These are phyloP conservation scores for Sugiyamaella novakii DNA, from an alignment of 1,139 yeast genomes.

Conservation along the genomic window DNA sequence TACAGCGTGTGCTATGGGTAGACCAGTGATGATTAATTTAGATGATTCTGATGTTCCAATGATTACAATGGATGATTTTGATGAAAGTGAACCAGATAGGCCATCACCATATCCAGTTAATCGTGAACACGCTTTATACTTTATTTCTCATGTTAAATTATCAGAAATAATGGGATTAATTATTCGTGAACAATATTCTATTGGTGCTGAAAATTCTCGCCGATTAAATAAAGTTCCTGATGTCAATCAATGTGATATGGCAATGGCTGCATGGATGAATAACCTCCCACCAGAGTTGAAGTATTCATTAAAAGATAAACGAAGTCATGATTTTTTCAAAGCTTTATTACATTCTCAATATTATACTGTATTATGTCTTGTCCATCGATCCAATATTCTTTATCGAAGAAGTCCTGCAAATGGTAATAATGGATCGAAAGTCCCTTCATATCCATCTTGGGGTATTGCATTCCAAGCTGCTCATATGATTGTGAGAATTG, in stretches of 20 bases:
- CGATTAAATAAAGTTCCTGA: slow-evolving; percentile 53
- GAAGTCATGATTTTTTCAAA: slow-evolving; percentile 56
- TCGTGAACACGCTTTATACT: slow-evolving; percentile 55
- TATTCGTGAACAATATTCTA: slow-evolving; percentile 69
- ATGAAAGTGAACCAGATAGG: slow-evolving; percentile 56
- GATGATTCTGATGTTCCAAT: slow-evolving; percentile 80
- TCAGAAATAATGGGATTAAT: slow-evolving; percentile 77
- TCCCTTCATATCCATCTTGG: slow-evolving; percentile 73
- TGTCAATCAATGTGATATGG: slow-evolving; percentile 72
- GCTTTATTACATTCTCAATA: slow-evolving; percentile 71
- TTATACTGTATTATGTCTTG: slow-evolving; percentile 68
- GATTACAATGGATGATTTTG: slow-evolving; percentile 66
- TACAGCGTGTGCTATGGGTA: slow-evolving; percentile 74
- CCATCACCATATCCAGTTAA: slow-evolving; percentile 51
- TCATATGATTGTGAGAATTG: slow-evolving; percentile 70
- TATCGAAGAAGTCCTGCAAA: slow-evolving; percentile 52
- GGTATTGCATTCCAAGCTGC: slow-evolving; percentile 87
- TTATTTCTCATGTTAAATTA: slow-evolving; percentile 65
- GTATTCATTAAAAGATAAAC: slow-evolving; percentile 59
- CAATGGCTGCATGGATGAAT: slow-evolving; percentile 79
- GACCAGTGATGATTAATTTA: slow-evolving; percentile 69
- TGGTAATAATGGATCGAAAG: slow-evolving; percentile 41
- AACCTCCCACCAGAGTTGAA: slow-evolving; percentile 66
- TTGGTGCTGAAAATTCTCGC: slow-evolving; percentile 62
- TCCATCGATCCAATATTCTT: slow-evolving; percentile 71